Evolutionary conservation across 352 stramenopile genomes (phyloP).

Genomic region (Phytophthora sansomeana): DNA sequence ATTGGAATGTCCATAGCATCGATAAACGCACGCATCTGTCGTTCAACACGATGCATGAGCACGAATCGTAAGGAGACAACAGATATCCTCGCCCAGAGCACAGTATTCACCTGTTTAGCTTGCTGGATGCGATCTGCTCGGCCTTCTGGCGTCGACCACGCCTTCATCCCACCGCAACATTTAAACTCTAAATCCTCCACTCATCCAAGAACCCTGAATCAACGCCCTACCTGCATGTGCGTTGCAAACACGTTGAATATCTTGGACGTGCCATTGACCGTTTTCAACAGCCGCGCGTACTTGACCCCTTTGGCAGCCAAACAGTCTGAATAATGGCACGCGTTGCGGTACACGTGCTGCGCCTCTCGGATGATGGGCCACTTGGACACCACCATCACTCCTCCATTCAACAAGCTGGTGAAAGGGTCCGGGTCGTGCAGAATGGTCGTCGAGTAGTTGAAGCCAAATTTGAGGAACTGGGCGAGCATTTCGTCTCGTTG

Average conservation of each 20-base stretch:
- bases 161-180: slow-evolving; percentile 37
- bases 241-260: slow-evolving; percentile 89
- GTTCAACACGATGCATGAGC: background rate
- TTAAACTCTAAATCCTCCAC: background rate
- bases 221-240: slow-evolving; percentile 73
- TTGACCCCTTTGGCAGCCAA: slow-evolving; percentile 87
- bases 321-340: slow-evolving; percentile 87
- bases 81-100: too few relatives aligned
- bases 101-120: slow-evolving; percentile 59
- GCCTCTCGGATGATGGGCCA: slow-evolving; percentile 83
- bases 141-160: slow-evolving; percentile 79
- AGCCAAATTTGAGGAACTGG: slow-evolving; percentile 63
- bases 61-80: too few relatives aligned
- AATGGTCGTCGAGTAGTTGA: slow-evolving; percentile 70
- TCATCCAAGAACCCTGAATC: background rate
- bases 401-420: slow-evolving; percentile 82
- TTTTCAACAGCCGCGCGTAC: slow-evolving; percentile 82
- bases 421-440: slow-evolving; percentile 84
- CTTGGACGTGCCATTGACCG: slow-evolving; percentile 51
- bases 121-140: slow-evolving; percentile 69
- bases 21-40: slow-evolving; percentile 70
- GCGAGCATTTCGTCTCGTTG: slow-evolving; percentile 70
- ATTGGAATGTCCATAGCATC: slow-evolving; percentile 66
- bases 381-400: slow-evolving; percentile 83
- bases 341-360: slow-evolving; percentile 80